phyloP scores from a whole-genome alignment of 2,329 filamentous ascomycete genomes.

The Aureobasidium subglaciale region DNA sequence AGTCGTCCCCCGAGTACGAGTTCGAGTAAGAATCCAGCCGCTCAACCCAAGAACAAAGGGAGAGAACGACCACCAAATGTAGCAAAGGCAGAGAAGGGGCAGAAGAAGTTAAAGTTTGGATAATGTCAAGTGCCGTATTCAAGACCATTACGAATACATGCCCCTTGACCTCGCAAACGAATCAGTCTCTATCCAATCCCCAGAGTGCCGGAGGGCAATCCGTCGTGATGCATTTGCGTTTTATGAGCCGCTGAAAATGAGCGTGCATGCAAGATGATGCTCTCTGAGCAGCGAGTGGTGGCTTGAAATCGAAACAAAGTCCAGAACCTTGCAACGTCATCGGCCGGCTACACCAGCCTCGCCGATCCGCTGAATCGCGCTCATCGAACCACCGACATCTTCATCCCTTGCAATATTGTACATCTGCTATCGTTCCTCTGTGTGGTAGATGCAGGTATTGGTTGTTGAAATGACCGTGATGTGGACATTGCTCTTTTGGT shows the following conservation, averaged over 20 bases:
- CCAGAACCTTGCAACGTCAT: not conserved
- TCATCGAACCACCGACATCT: not conserved
- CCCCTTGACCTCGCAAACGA: too few relatives aligned
- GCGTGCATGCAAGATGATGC: not conserved
- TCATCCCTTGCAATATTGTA: not conserved
- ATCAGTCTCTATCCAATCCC: not conserved
- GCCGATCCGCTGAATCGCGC: not conserved
- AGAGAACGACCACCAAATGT: slow-evolving; percentile 31
- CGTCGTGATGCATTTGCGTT: not conserved
- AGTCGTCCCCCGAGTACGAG: slow-evolving; percentile 14
- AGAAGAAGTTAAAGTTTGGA: slow-evolving; percentile 40
- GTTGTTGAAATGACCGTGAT: not conserved
- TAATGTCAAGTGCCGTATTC: slow-evolving; percentile 13
- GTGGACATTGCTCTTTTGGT: not conserved
- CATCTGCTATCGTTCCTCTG: not conserved
- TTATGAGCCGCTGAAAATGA: not conserved
- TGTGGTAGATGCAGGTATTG: not conserved
- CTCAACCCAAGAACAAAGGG: slow-evolving; percentile 20
- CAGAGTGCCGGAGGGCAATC: not conserved
- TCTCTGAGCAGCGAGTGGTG: not conserved
- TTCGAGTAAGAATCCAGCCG: not conserved
- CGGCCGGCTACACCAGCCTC: not conserved
- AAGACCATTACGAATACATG: not conserved
- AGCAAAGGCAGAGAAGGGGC: slow-evolving; percentile 35
- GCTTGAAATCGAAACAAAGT: not conserved